Evolutionary conservation across 345 rosid genomes (phyloP), one percentile per base, ranked within the genome.

Genomic region (Ceriops decandra): DNA sequence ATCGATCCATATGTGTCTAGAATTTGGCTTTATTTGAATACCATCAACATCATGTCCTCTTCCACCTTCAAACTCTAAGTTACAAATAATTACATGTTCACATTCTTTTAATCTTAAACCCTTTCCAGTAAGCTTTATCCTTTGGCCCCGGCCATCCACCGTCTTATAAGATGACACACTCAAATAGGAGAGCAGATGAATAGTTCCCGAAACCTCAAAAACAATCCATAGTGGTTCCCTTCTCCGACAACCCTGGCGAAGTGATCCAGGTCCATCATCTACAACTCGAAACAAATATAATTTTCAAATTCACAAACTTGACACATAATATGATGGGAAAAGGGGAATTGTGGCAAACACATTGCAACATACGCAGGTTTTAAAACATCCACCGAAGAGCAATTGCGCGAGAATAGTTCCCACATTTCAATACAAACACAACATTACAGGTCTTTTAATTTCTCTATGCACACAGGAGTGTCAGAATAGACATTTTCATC

Each of bases 201-300:
- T 88, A 65, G 88, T 81, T 74, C 99, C 98, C 0, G 98, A 90
- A 15, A 87, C 75, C 51, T 85, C 85, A 57, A 95, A 95, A 58
- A 88, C 92, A 38, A 95, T 92, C 98, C 99, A 95, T 22, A 88
- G 87, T 20, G 95, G 96, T 69, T 92, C 98, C 72, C 84, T 88
- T 49, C 47, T 86, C 35, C 82, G 80, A 52, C 99, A 95, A 64
- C 87, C 98, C 27, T 86, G 84, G 21, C 98, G 82, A 53, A 92
- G 79, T 6, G 98, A 87, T 74, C 99, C 97, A 10, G 96, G 95
- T 42, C 95, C 99, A 47, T 90, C 97, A 70, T 92, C 99, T 95
- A 57, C 76, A 79, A 71, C 66, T 21, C 33, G 51, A 4, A 64
- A 58, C 62, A 57, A 16, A 6, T 54, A n/a, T 54, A 0, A 13